Conservation (phyloP, 768 basidiomycete species). For the Hortiboletus flavorubellus region DNA sequence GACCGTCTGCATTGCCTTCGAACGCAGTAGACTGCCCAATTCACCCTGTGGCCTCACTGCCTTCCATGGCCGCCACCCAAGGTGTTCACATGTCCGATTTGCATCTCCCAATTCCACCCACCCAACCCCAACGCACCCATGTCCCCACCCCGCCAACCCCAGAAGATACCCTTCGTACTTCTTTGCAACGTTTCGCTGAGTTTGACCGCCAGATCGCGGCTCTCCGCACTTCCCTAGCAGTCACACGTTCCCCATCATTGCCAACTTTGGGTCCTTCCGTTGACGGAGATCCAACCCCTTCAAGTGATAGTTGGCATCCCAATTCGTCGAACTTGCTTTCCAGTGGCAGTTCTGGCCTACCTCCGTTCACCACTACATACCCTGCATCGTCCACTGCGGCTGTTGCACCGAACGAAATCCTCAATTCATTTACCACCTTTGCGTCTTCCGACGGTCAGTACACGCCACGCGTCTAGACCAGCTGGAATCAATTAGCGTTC, state of each 20-base stretch:
- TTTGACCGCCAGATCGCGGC: conserved; percentile 54
- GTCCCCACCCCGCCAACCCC: conserved; percentile 14
- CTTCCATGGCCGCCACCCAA: conserved; percentile 42
- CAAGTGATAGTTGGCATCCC: conserved; percentile 18
- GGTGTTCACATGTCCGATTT: conserved; percentile 51
- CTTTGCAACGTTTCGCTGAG: conserved; percentile 50
- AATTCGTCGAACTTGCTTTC: conserved; percentile 21
- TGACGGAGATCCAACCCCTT: conserved; percentile 14
- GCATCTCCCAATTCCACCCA: conserved; percentile 21
- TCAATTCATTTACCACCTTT: conserved; percentile 18
- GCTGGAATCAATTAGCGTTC: conserved; percentile 5
- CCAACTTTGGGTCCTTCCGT: conserved; percentile 24
- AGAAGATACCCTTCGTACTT: conserved; percentile 40
- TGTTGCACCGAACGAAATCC: conserved; percentile 7
- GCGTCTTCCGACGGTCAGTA: conserved; percentile 22
- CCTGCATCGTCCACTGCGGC: conserved; percentile 8
- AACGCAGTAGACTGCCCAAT: conserved; percentile 19
- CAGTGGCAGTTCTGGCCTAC: conserved; percentile 1
- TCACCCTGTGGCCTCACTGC: conserved; percentile 21
- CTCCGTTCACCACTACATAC: conserved; percentile 3
- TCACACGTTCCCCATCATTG: conserved; percentile 26
- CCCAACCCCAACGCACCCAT: conserved; percentile 13
- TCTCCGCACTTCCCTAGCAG: conserved; percentile 39
- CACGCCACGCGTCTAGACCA: conserved; percentile 8
- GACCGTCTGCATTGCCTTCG: conserved; percentile 8